Percentiles rank a stretch among this genome's conserved stretches.
These are phyloP conservation scores for Boechera stricta DNA, from an alignment of 345 rosid genomes.

Conservation along the genomic window DNA sequence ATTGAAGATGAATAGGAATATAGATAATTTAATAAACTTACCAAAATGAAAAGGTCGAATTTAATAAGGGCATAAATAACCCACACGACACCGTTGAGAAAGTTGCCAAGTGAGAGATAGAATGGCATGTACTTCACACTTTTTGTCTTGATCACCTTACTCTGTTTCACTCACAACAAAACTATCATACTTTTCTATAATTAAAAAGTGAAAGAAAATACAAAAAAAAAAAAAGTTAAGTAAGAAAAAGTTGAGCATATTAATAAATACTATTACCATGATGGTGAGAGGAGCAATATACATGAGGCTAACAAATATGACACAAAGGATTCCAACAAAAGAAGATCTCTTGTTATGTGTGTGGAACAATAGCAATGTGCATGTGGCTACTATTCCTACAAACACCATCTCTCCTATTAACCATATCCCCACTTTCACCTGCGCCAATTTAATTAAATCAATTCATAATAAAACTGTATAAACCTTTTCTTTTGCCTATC, in stretches of 20 bases:
- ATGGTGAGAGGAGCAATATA: conserved; percentile 66
- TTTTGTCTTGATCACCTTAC: conserved; percentile 54
- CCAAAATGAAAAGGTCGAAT: conserved; percentile 58
- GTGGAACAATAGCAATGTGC: conserved; percentile 48
- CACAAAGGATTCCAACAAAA: conserved; percentile 47
- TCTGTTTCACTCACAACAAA: conserved; percentile 40
- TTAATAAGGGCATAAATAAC: conserved; percentile 53
- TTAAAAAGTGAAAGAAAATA: not conserved
- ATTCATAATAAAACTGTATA: not conserved
- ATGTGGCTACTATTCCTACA: conserved; percentile 46
- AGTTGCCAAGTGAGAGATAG: conserved; percentile 54
- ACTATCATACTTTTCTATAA: not conserved
- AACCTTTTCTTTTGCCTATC: conserved; percentile 26
- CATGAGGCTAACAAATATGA: conserved; percentile 53
- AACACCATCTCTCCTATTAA: conserved; percentile 44
- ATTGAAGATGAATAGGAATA: not conserved
- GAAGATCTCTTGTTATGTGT: conserved; percentile 46
- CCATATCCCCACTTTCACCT: conserved; percentile 48
- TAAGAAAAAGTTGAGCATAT: too few species aligned
- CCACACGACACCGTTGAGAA: conserved; percentile 56
- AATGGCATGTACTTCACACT: conserved; percentile 71
- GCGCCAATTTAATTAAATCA: conserved; percentile 9
- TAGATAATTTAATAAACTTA: conserved; percentile 18
- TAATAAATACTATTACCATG: conserved; percentile 49
- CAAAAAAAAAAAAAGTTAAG: not conserved